A percentile compares a stretch with the other conserved stretches of the same genome.
These are phyloP conservation scores for Phytophthora citricola DNA, from an alignment of 352 stramenopile genomes.

Conservation along the genomic window DNA sequence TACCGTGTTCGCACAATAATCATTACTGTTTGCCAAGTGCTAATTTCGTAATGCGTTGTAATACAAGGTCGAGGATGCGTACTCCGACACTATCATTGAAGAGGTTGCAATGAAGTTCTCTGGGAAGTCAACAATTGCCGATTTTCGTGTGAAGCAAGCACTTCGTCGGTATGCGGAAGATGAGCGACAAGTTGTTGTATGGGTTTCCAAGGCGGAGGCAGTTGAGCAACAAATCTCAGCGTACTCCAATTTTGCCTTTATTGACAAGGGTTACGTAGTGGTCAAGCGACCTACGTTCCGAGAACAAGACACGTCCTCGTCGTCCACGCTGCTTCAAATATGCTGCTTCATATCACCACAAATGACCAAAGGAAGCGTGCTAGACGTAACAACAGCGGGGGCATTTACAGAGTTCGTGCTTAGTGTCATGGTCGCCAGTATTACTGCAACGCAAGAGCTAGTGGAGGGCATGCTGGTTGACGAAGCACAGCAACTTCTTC, in stretches of 20 bases:
- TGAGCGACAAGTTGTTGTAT: constrained; percentile 67
- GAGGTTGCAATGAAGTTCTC: constrained; percentile 62
- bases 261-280: constrained; percentile 70
- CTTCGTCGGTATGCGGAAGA: constrained; percentile 58
- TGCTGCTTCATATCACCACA: constrained; percentile 64
- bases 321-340: constrained; percentile 55
- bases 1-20: too few relatives aligned
- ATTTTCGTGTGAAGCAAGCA: constrained; percentile 66
- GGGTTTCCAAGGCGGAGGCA: constrained; percentile 59
- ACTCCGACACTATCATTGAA: constrained; percentile 62
- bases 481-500: constrained; percentile 21
- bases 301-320: constrained; percentile 22
- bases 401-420: constrained; percentile 59
- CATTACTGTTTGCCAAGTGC: too few relatives aligned
- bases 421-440: constrained; percentile 48
- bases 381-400: constrained; percentile 32
- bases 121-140: constrained; percentile 51
- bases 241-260: constrained; percentile 59
- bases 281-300: constrained; percentile 43
- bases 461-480: constrained; percentile 48
- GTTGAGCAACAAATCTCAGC: constrained; percentile 32
- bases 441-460: constrained; percentile 49
- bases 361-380: constrained; percentile 30
- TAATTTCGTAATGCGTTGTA: not conserved
- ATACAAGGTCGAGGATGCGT: constrained; percentile 33